Percentiles rank a stretch among this genome's conserved stretches.
Evolutionary conservation across 2,329 filamentous ascomycete species (phyloP).

Genomic region (Neoscytalidium dimidiatum): DNA sequence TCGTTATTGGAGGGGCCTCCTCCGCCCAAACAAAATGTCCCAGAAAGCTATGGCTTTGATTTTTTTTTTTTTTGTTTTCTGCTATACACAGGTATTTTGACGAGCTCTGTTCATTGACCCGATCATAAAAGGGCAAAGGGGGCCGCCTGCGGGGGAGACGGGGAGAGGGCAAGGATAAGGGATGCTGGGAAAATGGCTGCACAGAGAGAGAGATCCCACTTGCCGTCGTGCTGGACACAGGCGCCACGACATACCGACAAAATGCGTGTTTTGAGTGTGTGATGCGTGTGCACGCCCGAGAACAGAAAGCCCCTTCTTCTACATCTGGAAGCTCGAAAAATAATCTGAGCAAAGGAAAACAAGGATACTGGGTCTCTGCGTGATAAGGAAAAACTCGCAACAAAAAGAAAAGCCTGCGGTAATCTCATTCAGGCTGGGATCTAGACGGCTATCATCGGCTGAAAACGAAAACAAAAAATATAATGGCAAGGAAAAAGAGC

Average conservation of each 20-base stretch:
- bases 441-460: constrained; percentile 20
- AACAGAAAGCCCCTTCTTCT: constrained; percentile 8
- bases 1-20: constrained; percentile 3
- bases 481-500: constrained; percentile 1
- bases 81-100: constrained; percentile 11
- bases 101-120: not conserved
- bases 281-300: not conserved
- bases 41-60: constrained; percentile 3
- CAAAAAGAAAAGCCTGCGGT: constrained; percentile 14
- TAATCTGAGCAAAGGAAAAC: not conserved
- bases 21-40: not conserved
- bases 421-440: constrained; percentile 21
- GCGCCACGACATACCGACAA: too few species aligned
- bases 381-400: constrained; percentile 1
- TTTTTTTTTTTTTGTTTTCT: constrained; percentile 2
- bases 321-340: constrained; percentile 9
- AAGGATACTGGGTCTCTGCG: constrained; percentile 4
- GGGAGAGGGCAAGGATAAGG: not conserved
- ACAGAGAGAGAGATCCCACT: not conserved
- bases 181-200: not conserved
- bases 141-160: not conserved
- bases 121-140: not conserved
- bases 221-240: not conserved
- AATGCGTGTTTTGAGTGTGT: not conserved
- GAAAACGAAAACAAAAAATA: constrained; percentile 5